Conservation (phyloP, 345 rosid species). For the Erucastrum elatum region DNA sequence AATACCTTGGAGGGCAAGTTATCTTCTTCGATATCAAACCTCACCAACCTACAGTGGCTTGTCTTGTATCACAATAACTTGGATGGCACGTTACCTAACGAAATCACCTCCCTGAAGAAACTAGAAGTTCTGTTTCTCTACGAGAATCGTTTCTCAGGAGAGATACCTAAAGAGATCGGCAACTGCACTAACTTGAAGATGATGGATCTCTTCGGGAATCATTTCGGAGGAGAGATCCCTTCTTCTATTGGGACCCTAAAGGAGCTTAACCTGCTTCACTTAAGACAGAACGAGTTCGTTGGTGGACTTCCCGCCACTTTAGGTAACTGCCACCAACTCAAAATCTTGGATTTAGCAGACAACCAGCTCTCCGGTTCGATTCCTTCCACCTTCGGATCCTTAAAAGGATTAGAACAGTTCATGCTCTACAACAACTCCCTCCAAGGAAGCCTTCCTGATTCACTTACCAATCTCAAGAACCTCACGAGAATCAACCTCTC, state of each 20-base stretch:
- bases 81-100: conserved; percentile 63
- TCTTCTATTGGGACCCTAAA: conserved; percentile 56
- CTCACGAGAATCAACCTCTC: conserved; percentile 84
- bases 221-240: conserved; percentile 70
- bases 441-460: conserved; percentile 64
- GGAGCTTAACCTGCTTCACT: conserved; percentile 61
- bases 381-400: conserved; percentile 58
- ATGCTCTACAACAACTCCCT: conserved; percentile 96
- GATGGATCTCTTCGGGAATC: conserved; percentile 82
- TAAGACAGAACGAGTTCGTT: conserved; percentile 74
- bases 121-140: conserved; percentile 71
- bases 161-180: conserved; percentile 79
- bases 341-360: conserved; percentile 85
- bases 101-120: conserved; percentile 53
- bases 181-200: conserved; percentile 74
- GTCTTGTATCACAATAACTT: conserved; percentile 78
- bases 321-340: conserved; percentile 72
- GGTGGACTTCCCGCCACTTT: conserved; percentile 69
- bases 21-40: conserved; percentile 64
- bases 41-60: conserved; percentile 62
- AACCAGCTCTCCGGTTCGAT: conserved; percentile 65
- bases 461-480: conserved; percentile 59
- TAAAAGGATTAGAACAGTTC: conserved; percentile 60
- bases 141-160: conserved; percentile 68
- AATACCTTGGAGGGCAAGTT: conserved; percentile 77